Percentiles rank a stretch among this genome's conserved stretches.
Conservation (phyloP, 148 eudicot species). For the Spergularia marina region DNA sequence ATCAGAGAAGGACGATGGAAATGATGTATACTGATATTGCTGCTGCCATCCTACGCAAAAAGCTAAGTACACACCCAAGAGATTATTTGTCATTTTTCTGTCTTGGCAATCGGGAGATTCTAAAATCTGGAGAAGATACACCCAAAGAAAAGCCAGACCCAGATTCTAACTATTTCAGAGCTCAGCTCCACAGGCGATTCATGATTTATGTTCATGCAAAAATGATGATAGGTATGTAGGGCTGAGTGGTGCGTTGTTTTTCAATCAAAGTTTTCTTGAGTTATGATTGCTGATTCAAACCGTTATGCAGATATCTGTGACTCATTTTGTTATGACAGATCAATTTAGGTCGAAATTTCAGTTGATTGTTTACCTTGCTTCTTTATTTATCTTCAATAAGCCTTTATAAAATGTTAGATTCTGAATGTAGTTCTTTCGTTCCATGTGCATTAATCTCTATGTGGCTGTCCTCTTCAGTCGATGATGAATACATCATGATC, state of each 20-base stretch:
- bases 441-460: neutral
- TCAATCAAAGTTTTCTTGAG: neutral
- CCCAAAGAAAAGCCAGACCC: constrained; percentile 61
- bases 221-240: constrained; percentile 78
- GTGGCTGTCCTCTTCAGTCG: constrained; percentile 38
- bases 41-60: constrained; percentile 38
- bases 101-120: constrained; percentile 64
- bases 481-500: constrained; percentile 78
- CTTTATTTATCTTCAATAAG: too few species aligned
- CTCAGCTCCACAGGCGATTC: constrained; percentile 70
- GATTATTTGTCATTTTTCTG: constrained; percentile 76
- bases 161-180: constrained; percentile 53
- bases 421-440: neutral
- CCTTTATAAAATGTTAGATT: neutral
- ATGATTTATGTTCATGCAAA: constrained; percentile 94
- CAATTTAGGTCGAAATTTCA: too few species aligned
- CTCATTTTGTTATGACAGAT: too few species aligned
- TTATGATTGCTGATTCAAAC: neutral
- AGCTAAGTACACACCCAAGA: constrained; percentile 37
- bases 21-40: constrained; percentile 86
- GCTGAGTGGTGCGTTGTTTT: neutral
- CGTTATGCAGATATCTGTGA: too few species aligned
- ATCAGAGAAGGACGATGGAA: constrained; percentile 85
- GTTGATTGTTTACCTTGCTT: too few species aligned
- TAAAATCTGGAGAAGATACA: constrained; percentile 34